These are phyloP conservation scores for Cystobasidium tubakii DNA, from an alignment of 768 basidiomycete genomes.

Conservation along the genomic window DNA sequence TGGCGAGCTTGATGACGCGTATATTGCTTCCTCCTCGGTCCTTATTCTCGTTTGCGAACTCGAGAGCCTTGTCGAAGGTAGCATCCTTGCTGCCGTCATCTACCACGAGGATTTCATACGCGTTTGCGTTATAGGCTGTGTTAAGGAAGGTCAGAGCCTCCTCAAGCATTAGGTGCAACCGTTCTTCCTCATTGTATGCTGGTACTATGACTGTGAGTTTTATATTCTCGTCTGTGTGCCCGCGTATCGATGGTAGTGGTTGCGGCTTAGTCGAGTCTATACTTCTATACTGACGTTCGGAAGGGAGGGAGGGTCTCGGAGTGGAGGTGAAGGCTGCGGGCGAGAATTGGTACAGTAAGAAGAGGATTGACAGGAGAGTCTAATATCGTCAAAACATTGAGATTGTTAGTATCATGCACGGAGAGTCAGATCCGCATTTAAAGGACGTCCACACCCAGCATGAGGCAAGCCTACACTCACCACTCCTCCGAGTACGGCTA, in stretches of 20 bases:
- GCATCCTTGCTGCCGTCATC: slow-evolving; percentile 82
- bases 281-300: slow-evolving; percentile 17
- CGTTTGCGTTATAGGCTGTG: slow-evolving; percentile 50
- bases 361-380: slow-evolving; percentile 11
- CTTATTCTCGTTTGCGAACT: slow-evolving; percentile 58
- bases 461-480: neutral
- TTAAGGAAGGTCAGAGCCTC: slow-evolving; percentile 58
- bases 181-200: slow-evolving; percentile 81
- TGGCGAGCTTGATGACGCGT: slow-evolving; percentile 63
- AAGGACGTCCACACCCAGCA: too few relatives aligned
- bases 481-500: neutral
- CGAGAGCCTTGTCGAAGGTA: slow-evolving; percentile 63
- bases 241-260: neutral
- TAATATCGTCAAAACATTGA: neutral
- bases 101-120: slow-evolving; percentile 73
- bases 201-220: slow-evolving; percentile 79
- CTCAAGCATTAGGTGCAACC: slow-evolving; percentile 76
- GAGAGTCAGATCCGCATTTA: too few relatives aligned
- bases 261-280: slow-evolving; percentile 1
- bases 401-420: neutral
- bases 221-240: slow-evolving; percentile 47
- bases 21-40: slow-evolving; percentile 50
- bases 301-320: slow-evolving; percentile 25
- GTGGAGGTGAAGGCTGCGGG: slow-evolving; percentile 1
- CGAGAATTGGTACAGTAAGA: neutral